Percentiles rank a stretch among this genome's conserved stretches.
phyloP scores from a whole-genome alignment of 805 yeast genomes.

The Wickerhamiella vanderwaltii region DNA sequence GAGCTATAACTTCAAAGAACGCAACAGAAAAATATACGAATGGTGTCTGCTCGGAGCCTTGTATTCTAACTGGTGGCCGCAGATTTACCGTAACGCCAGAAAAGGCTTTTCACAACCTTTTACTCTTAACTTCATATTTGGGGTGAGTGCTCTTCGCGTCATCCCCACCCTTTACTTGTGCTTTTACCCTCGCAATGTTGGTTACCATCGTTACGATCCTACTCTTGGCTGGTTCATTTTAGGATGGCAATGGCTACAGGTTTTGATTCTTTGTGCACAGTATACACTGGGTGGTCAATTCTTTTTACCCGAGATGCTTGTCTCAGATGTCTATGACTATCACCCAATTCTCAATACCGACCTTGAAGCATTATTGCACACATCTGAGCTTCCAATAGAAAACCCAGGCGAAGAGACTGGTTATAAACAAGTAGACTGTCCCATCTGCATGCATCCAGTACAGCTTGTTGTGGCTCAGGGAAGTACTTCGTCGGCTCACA shows the following conservation, averaged over 20 bases:
- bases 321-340: slow-evolving; percentile 64
- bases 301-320: slow-evolving; percentile 59
- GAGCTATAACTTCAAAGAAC: slow-evolving; percentile 48
- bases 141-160: slow-evolving; percentile 50
- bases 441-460: slow-evolving; percentile 80
- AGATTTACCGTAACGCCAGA: slow-evolving; percentile 61
- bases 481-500: slow-evolving; percentile 1
- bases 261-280: slow-evolving; percentile 48
- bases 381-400: slow-evolving; percentile 7
- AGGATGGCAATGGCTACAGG: slow-evolving; percentile 51
- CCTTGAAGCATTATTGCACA: slow-evolving; percentile 36
- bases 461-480: slow-evolving; percentile 36
- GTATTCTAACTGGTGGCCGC: slow-evolving; percentile 82
- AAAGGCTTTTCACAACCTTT: slow-evolving; percentile 52
- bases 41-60: slow-evolving; percentile 37
- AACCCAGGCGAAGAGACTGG: slow-evolving; percentile 3
- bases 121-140: slow-evolving; percentile 62
- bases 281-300: slow-evolving; percentile 65
- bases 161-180: slow-evolving; percentile 56
- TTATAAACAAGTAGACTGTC: slow-evolving; percentile 46
- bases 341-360: slow-evolving; percentile 58
- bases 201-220: slow-evolving; percentile 55
- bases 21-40: slow-evolving; percentile 46
- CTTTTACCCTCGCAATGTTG: slow-evolving; percentile 40
- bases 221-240: slow-evolving; percentile 36